Base-by-base conservation (phyloP, 2,329 filamentous ascomycete species). In the Trichoderma oligosporum region DNA sequence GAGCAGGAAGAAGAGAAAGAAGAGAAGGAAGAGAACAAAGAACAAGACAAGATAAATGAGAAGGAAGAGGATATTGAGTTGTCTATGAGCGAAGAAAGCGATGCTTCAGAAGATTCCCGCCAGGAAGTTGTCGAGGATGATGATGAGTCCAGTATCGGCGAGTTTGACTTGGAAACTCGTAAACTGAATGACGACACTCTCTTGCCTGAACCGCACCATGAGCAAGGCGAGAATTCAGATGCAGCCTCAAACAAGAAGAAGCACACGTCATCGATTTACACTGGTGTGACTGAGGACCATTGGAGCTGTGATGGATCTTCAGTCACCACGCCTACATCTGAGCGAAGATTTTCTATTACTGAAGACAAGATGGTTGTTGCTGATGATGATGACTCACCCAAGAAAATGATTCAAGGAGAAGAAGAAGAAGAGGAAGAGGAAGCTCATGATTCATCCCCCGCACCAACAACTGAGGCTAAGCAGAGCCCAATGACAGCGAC, bases 241-340 rank as follows among this genome's bases (percentile, higher is more conserved):
- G 66, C 67, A 9, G 55, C 64, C 16, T 60, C 55, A 2, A 60
- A 58, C 56, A 68, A 67, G 59, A 73, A 72, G 59, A 73, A 72
- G 58, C 71, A 72, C 61, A 69, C 68, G 7, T 73, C 71, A 14
- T 74, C 72, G 4, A 66, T 73, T 29, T 74, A 68, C 53, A 74
- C 71, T 11, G 70, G 72, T n/a, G 66, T 62, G 6, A 73, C 67
- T 1, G 72, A 73, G 25, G 70, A 73, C 35, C 66, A 67, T 41
- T 74, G 68, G 66, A 74, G 72, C 61, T 63, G 70, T 18, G 70
- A 73, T 35, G 67, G 70, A 24, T 72, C 72, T 8, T 71, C 69
- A 7, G 61, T 73, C 14, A 73, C 71, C 27, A 74, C 72, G 1
- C 71, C 72, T 2, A 74, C 70, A 2, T 74, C 72, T 20, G 72